A percentile compares a stretch with the other conserved stretches of the same genome.
Evolutionary conservation across 2,329 filamentous ascomycete species (phyloP).

Genomic region (Penicillium freii): DNA sequence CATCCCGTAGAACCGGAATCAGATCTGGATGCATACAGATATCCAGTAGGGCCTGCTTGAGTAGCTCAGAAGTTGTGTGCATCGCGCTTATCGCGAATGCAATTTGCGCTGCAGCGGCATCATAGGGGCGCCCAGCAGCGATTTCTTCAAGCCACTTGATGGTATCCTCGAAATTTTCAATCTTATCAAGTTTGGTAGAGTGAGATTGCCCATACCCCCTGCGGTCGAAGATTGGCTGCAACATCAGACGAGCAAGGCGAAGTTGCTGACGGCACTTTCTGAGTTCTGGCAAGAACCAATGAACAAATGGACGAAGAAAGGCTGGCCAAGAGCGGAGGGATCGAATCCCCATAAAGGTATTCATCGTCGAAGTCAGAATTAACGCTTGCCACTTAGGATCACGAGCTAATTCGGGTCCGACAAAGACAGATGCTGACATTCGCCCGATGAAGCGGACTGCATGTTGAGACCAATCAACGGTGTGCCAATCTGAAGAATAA

Average conservation of each 20-base stretch:
- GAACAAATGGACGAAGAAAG: not conserved
- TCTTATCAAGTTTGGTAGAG: too few relatives aligned
- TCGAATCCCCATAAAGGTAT: not conserved
- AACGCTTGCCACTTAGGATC: not conserved
- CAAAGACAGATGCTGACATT: not conserved
- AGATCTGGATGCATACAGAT: not conserved
- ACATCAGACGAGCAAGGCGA: not conserved
- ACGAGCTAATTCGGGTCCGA: not conserved
- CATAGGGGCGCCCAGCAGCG: conserved; percentile 11
- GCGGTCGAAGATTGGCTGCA: not conserved
- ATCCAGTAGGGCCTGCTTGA: not conserved
- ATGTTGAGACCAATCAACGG: not conserved
- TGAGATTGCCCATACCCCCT: not conserved
- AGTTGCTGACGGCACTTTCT: not conserved
- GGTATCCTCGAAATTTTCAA: conserved; percentile 4
- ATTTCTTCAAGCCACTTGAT: conserved; percentile 18
- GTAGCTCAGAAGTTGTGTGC: conserved; percentile 14
- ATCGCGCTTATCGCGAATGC: conserved; percentile 17
- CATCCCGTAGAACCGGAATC: conserved; percentile 3
- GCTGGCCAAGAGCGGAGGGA: not conserved
- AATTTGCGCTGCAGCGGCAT: conserved; percentile 17
- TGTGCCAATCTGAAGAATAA: not conserved
- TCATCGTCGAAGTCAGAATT: not conserved
- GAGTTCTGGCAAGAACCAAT: not conserved
- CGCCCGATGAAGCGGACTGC: not conserved